Evolutionary conservation across 768 basidiomycete species (phyloP), one percentile per base, ranked within the genome.

Genomic region (Arthromyces matolae): DNA sequence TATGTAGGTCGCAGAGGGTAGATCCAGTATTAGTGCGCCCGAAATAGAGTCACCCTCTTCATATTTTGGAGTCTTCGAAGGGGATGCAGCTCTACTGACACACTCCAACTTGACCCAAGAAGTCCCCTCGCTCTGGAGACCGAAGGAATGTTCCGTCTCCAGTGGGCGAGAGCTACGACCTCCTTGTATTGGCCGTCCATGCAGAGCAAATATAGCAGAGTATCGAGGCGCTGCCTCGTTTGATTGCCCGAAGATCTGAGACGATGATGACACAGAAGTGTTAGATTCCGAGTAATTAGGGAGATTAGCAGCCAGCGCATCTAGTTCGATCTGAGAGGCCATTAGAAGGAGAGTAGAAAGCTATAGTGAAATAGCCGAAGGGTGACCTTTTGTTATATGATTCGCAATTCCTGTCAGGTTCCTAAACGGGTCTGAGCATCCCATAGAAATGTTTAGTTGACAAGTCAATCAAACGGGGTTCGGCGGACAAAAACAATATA

Each of bases 11-110:
- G 66, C 55, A 28, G 52, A 50, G 8, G 62, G 57, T n/a, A 69
- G 46, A 36, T 64, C 57, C 42, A 69, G 53, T 16, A 62, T 59
- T 28, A 69, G 52, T 16, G 54, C 59, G 6, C 68, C 68, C 8
- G 55, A 44, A 20, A 68, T 55, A 36, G 54, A 36, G 31, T 65
- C 66, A 19, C 52, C 53, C 19, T 55, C 52, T 25, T 49, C 51
- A 42, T 59, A 64, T 41, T 52, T 56, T 25, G 60, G 63, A 4
- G 58, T 43, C 3, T 54, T 56, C 19, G 49, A 51, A 22, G 47
- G 43, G 13, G 59, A 49, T n/a, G 55, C 50, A 12, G 64, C 39
- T 13, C 55, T 45, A 39, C 65, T 64, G 38, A 56, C 57, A 10
- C 63, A 42, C 36, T 51, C 59, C 28, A 68, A 49, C 9, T 57